Base-by-base conservation (phyloP, 306 rosid species). In the Parietaria judaica region DNA sequence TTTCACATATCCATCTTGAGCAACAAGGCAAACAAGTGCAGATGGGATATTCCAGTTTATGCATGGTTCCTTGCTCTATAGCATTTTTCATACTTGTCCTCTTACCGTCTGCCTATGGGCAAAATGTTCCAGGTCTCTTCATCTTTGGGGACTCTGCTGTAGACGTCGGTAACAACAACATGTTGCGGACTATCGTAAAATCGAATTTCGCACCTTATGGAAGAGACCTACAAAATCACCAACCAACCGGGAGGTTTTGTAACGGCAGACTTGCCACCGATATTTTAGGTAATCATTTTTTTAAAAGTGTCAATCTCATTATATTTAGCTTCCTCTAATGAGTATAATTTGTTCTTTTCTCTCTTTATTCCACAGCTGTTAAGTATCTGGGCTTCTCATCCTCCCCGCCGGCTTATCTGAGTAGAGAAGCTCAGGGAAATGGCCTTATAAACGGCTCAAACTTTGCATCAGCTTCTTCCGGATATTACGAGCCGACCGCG, bases 391-490 rank as follows among this genome's bases (percentile, higher is more conserved):
- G 69, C n/a, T 73, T 80, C 45, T 63, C 77, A 52, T 70, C 84
- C 48, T 72, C 66, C 60, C 85, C 71, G 34, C 68, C 60, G 8
- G 59, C 81, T 38, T 80, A 76, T 62, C 81, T 76, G 11, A 49
- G 70, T 62, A 38, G 14, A 56, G 50, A 48, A 43, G 79, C 71
- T 50, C 44, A 3, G 1, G 77, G 76, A 35, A 63, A 54, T 6
- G 67, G 67, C 67, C 72, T 80, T 54, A 53, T 79, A 54, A 67
- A n/a, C 54, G 85, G 85, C 53, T 74, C 79, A 50, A 76, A 72
- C 72, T 77, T 89, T 78, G 95, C 92, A 11, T 86, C 92, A 38
- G 85, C 84, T 60, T 67, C 77, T 64, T 76, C 95, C 58, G 97
- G 97, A 16, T 86, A 70, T 72, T 70, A 17, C 56, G 84, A 80